Conservation (phyloP, 345 rosid species). For the Syzygium oleosum region DNA sequence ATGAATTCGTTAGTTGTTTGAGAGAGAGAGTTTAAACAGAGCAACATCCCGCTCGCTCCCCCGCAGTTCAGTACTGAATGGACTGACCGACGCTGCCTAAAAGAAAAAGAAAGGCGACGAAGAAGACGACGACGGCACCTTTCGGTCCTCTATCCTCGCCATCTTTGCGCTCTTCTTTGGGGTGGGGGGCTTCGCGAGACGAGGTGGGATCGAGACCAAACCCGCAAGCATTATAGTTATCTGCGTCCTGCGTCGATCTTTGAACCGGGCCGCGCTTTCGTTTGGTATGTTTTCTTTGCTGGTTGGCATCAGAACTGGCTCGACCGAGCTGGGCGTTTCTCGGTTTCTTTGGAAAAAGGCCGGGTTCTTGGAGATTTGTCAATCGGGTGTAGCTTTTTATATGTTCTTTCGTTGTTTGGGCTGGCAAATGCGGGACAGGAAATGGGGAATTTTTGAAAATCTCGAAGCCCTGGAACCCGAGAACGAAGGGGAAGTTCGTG, state of each 20-base stretch:
- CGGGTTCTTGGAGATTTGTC: background rate
- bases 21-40: background rate
- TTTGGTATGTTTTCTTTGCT: background rate
- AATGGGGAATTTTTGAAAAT: background rate
- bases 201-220: background rate
- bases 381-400: background rate
- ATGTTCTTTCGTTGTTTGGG: background rate
- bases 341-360: background rate
- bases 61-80: background rate
- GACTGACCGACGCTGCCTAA: background rate
- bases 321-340: background rate
- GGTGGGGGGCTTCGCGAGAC: background rate
- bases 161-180: background rate
- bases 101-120: background rate
- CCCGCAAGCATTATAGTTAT: background rate
- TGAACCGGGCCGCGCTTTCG: background rate
- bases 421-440: background rate
- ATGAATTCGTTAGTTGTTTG: background rate
- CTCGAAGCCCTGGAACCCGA: background rate
- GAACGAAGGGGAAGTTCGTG: background rate
- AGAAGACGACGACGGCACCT: background rate
- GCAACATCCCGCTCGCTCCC: slow-evolving; percentile 6
- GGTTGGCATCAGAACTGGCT: background rate
- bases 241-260: background rate
- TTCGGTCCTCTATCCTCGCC: background rate